These are phyloP conservation scores for Glycine soja DNA, from an alignment of 306 rosid genomes.

Conservation along the genomic window DNA sequence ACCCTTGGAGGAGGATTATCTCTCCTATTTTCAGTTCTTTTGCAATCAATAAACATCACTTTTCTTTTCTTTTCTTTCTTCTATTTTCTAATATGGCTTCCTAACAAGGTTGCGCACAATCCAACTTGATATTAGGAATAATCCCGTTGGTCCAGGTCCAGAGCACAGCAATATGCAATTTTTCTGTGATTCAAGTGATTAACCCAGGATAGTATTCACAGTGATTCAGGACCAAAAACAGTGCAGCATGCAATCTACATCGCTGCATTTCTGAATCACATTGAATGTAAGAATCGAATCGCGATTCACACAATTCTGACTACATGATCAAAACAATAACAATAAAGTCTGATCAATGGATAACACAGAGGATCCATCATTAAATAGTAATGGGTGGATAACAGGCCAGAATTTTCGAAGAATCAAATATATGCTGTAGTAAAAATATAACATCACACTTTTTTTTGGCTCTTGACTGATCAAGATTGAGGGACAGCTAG, in stretches of 20 bases:
- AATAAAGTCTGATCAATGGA: constrained; percentile 29
- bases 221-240: background rate
- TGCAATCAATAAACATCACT: background rate
- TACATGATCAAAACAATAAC: constrained; percentile 14
- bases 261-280: background rate
- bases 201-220: too few relatives aligned
- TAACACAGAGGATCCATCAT: constrained; percentile 15
- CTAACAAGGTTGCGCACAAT: background rate
- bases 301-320: background rate
- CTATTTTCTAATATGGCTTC: background rate
- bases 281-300: background rate
- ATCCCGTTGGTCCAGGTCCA: background rate
- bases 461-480: background rate
- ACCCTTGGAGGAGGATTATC: background rate
- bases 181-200: background rate
- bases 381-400: background rate
- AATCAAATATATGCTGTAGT: constrained; percentile 13
- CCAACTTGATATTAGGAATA: background rate
- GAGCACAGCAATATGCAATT: background rate
- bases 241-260: background rate
- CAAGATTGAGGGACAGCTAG: background rate
- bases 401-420: too few relatives aligned
- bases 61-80: background rate
- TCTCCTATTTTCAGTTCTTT: background rate
- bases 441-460: constrained; percentile 15